Conservation (phyloP, 2,329 filamentous ascomycete genomes). For the Phaeophleospora eucalypticola region DNA sequence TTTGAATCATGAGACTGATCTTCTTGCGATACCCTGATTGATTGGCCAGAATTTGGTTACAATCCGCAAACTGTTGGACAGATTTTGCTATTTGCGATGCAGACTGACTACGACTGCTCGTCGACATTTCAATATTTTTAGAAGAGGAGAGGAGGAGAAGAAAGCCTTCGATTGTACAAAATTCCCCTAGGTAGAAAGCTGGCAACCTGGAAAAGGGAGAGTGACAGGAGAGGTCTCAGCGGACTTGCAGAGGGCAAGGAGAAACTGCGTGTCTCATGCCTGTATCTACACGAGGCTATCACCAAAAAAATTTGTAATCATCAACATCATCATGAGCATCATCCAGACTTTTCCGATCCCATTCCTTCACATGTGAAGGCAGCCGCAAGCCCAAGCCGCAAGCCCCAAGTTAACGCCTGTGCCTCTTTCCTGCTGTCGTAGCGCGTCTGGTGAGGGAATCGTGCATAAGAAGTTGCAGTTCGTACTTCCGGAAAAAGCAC, state of each 20-base stretch:
- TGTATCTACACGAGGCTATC: neutral
- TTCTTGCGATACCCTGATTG: constrained; percentile 19
- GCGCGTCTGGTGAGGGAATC: neutral
- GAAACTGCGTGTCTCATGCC: too few relatives aligned
- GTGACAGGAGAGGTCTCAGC: too few relatives aligned
- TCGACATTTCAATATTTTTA: neutral
- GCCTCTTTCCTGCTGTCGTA: neutral
- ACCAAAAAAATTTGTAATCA: constrained; percentile 10
- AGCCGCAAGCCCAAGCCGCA: too few relatives aligned
- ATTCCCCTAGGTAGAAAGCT: too few relatives aligned
- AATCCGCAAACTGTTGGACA: constrained; percentile 4
- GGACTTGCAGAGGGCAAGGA: too few relatives aligned
- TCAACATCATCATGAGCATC: constrained; percentile 4
- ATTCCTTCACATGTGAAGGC: too few relatives aligned
- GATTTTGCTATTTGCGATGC: neutral
- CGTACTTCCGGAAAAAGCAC: neutral
- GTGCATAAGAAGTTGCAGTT: neutral
- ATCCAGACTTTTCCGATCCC: neutral
- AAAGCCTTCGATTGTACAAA: neutral
- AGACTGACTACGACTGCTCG: neutral
- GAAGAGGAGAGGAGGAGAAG: too few relatives aligned
- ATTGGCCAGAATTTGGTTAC: constrained; percentile 5
- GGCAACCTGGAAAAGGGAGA: too few relatives aligned
- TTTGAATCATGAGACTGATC: constrained; percentile 7
- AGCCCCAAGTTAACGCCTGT: too few relatives aligned